Evolutionary conservation across 1,139 yeast genomes (phyloP).

Genomic region (Pichia sp.): DNA sequence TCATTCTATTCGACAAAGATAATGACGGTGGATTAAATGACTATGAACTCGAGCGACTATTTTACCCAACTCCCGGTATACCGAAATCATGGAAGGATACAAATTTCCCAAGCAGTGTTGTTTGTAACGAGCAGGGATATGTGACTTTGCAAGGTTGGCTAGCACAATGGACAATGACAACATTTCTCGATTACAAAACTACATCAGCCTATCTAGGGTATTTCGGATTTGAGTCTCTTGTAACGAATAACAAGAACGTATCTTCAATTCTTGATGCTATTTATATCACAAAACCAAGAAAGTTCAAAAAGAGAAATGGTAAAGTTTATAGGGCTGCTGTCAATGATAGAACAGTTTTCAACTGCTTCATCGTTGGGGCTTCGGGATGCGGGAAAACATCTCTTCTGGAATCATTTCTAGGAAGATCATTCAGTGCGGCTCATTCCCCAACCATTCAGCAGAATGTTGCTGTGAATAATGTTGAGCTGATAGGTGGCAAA

Average conservation of each 20-base stretch:
- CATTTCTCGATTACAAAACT: conserved; percentile 73
- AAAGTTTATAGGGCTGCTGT: conserved; percentile 60
- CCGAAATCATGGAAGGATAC: conserved; percentile 83
- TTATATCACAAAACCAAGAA: conserved; percentile 76
- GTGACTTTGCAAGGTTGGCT: conserved; percentile 96
- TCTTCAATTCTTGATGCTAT: conserved; percentile 43
- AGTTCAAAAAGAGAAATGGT: conserved; percentile 55
- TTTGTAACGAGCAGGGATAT: conserved; percentile 80
- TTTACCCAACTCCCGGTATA: conserved; percentile 87
- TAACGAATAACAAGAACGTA: conserved; percentile 17
- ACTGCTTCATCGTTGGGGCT: conserved; percentile 82
- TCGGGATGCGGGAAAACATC: conserved; percentile 84
- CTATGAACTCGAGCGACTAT: conserved; percentile 56
- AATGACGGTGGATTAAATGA: conserved; percentile 92
- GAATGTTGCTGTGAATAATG: conserved; percentile 79
- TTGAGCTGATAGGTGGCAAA: conserved; percentile 92
- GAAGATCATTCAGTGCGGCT: conserved; percentile 60
- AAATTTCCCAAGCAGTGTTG: conserved; percentile 80
- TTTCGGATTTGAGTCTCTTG: conserved; percentile 63
- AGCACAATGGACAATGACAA: conserved; percentile 97
- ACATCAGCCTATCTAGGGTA: conserved; percentile 86
- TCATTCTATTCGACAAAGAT: conserved; percentile 80
- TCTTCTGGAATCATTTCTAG: conserved; percentile 70
- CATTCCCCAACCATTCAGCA: conserved; percentile 83
- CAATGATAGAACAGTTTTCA: conserved; percentile 81